Conservation (phyloP, 768 basidiomycete genomes). For the Serendipita sp. region DNA sequence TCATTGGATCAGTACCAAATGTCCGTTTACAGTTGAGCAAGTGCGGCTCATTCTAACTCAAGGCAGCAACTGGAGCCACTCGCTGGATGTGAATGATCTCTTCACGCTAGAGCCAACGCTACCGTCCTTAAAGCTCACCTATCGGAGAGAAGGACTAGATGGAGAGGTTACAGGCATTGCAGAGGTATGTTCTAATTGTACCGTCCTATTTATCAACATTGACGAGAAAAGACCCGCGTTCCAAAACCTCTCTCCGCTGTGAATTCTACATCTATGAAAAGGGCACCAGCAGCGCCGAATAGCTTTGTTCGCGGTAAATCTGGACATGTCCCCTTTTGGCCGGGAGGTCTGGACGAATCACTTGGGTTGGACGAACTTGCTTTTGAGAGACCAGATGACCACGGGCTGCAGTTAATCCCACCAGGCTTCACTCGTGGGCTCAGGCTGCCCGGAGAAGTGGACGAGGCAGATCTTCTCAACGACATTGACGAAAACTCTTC, state of each 20-base stretch:
- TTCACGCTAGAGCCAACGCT: conserved; percentile 51
- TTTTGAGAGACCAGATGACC: conserved; percentile 14
- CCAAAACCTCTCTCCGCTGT: conserved; percentile 46
- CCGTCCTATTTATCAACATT: background rate
- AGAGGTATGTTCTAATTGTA: conserved; percentile 37
- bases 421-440: conserved; percentile 76
- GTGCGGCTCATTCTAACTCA: background rate
- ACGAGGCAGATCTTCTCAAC: conserved; percentile 5
- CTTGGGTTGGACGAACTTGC: conserved; percentile 24
- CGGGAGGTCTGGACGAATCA: conserved; percentile 72
- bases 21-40: conserved; percentile 28
- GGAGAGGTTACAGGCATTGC: conserved; percentile 66
- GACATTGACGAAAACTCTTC: conserved; percentile 15
- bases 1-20: conserved; percentile 73
- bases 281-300: conserved; percentile 62
- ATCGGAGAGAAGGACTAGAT: conserved; percentile 62
- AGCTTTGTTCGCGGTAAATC: conserved; percentile 91
- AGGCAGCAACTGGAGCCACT: conserved; percentile 55
- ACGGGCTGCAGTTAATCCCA: conserved; percentile 44
- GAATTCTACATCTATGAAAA: conserved; percentile 70
- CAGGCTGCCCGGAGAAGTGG: conserved; percentile 43
- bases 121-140: conserved; percentile 55
- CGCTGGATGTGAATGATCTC: conserved; percentile 43
- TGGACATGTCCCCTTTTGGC: conserved; percentile 82
- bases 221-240: conserved; percentile 32